Base-by-base conservation (phyloP, 108 stramenopile species). In the Bacterosira constricta region DNA sequence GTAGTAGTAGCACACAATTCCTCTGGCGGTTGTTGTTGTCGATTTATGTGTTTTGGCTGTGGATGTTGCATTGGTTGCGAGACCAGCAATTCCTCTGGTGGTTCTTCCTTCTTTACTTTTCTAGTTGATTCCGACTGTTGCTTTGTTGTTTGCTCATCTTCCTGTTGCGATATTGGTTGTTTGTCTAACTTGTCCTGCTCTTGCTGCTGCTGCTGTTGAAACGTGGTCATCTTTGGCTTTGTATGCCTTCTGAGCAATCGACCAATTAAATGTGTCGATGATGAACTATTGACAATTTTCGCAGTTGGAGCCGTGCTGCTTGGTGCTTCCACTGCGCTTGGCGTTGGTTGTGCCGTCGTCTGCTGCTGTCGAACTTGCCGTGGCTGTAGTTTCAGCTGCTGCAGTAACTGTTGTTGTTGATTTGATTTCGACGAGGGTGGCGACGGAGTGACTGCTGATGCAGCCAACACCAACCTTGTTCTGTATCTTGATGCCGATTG, bases 221-320 rank as follows among this genome's bases (percentile, higher is more conserved):
- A 12, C 4, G 13, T 17, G 30, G 6, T 61, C 23, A 26, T 21
- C 39, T 25, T 30, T 27, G 47, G 25, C 12, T 50, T 52, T 58
- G 2, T 47, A 25, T 61, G 23, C 53, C 25, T 61, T 47, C 18
- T 46, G 25, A 71, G 41, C n/a, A 71, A 61, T 51, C 70, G 58
- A 71, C 39, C 47, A 21, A 71, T 52, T 13, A 71, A 41, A 38
- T 71, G 59, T 13, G 46, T 39, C 25, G 53, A n/a, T n/a, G n/a
- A n/a, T n/a, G n/a, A n/a, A n/a, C n/a, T 54, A 53, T 71, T 71
- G 47, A 46, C 57, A 36, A 54, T 18, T 61, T 57, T 57, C 10
- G 44, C 47, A 26, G 47, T 60, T 17, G 32, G 32, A 42, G 59
- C 59, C 4, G 32, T 1, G 36, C 59, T 60, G 18, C 18, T 29